Conservation (phyloP, 768 basidiomycete species). For the Lactifluus volemus region DNA sequence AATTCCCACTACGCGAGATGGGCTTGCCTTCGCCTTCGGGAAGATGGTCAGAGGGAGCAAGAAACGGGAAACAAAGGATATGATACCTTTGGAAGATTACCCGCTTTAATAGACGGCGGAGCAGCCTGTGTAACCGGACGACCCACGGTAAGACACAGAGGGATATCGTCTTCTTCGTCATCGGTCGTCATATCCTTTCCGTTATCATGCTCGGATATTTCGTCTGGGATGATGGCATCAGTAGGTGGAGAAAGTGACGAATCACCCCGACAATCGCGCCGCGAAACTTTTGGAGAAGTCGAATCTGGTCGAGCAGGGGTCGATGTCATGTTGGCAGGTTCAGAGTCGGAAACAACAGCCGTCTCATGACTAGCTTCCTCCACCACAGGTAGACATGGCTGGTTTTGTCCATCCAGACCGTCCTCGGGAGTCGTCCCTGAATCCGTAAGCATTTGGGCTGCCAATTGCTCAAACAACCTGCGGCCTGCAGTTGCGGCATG, state of each 20-base stretch:
- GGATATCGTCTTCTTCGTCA: slow-evolving; percentile 37
- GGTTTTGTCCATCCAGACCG: not conserved
- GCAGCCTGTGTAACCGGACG: not conserved
- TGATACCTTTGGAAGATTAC: not conserved
- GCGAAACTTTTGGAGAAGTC: not conserved
- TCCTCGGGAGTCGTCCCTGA: not conserved
- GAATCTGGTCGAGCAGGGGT: not conserved
- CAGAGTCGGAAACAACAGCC: slow-evolving; percentile 59
- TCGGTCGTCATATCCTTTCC: slow-evolving; percentile 23
- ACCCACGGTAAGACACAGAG: slow-evolving; percentile 29
- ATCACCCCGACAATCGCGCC: not conserved
- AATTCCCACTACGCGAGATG: not conserved
- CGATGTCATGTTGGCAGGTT: slow-evolving; percentile 28
- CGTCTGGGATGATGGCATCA: not conserved
- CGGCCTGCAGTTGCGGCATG: slow-evolving; percentile 4
- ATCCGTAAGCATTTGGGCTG: not conserved
- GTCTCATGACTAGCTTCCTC: slow-evolving; percentile 23
- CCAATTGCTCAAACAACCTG: slow-evolving; percentile 3
- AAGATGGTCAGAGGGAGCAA: not conserved
- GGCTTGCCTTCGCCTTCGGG: not conserved
- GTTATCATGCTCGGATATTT: slow-evolving; percentile 10
- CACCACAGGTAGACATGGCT: not conserved
- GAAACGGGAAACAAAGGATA: not conserved
- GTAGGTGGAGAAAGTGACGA: not conserved
- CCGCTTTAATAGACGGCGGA: slow-evolving; percentile 20